Evolutionary conservation across 2,329 filamentous ascomycete species (phyloP).

Genomic region (Ophioceras dolichostomum): DNA sequence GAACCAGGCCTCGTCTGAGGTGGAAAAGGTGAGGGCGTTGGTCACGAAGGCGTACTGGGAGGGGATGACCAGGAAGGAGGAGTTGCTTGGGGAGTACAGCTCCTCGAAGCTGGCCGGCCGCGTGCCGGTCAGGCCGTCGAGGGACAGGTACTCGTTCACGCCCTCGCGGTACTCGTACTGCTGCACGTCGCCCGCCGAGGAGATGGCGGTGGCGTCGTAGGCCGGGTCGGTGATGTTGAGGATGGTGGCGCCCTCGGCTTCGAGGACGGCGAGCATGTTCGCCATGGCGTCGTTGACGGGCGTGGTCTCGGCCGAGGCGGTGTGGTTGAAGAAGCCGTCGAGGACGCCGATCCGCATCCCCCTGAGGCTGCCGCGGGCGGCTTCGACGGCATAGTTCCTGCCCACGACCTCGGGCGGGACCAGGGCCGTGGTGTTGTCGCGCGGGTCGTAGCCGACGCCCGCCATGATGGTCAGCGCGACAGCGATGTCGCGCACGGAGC

Average conservation of each 20-base stretch:
- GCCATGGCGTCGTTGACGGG: constrained; percentile 44
- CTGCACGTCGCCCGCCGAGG: constrained; percentile 41
- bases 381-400: constrained; percentile 29
- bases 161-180: constrained; percentile 44
- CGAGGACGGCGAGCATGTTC: constrained; percentile 29
- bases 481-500: constrained; percentile 36
- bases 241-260: constrained; percentile 32
- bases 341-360: constrained; percentile 20
- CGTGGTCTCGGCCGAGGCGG: constrained; percentile 34
- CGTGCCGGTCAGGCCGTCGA: constrained; percentile 21
- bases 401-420: constrained; percentile 25
- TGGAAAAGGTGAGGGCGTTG: constrained; percentile 36
- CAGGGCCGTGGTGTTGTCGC: constrained; percentile 38
- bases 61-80: constrained; percentile 46
- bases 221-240: constrained; percentile 32
- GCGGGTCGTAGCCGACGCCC: constrained; percentile 32
- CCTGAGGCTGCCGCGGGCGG: constrained; percentile 8
- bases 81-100: constrained; percentile 29
- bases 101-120: constrained; percentile 32
- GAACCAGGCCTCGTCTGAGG: constrained; percentile 30
- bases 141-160: constrained; percentile 42
- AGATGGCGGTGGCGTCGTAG: constrained; percentile 40
- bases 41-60: constrained; percentile 42
- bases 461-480: constrained; percentile 39
- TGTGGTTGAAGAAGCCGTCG: constrained; percentile 46